Base-by-base conservation (phyloP, 1,284 basidiomycete genomes). In the Cutaneotrichosporon sp. region DNA sequence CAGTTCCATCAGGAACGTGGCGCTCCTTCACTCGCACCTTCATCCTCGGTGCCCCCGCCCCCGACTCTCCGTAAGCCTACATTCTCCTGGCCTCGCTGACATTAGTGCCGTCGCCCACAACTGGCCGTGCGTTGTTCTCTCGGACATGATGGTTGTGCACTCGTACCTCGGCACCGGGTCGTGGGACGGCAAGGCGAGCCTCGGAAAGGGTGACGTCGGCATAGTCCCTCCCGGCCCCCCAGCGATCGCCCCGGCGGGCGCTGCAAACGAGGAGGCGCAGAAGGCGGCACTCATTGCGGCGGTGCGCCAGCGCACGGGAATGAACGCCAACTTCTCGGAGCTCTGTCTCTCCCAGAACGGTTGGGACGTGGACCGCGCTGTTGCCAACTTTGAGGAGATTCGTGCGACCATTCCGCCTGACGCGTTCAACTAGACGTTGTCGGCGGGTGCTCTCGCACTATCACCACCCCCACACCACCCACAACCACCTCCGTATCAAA, bases 21-120 rank as follows among this genome's bases (percentile, higher is more conserved):
- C 87, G 95, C 49, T 97, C 94, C 7, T 99, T 99, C 77, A 93
- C 97, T 74, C 86, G 95, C 55, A 88, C 91, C 0, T 97, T 98
- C 73, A 84, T 97, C 54, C 83, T 99, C 13, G 88, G 88, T 2
- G 89, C 91, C 20, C 87, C 92, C 4, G 80, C 87, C 31, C 85
- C 89, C 49, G 89, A 87, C 29, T 94, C 95, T 67, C 81, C 86
- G 51, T 52, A 36, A 34, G 51, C n/a, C n/a, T n/a, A n/a, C n/a
- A n/a, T 29, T 10, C 16, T 16, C 25, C 88, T 92, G 72, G 91
- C 90, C n/a, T 11, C 1, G 51, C 51, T 52, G 29, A 52, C 27
- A 42, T 11, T 18, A 31, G 38, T 45, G 91, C 94, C 9, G 73
- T 75, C 9, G 88, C 87, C 70, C 74, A 83, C 56, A 92, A 93